phyloP scores from a whole-genome alignment of 768 basidiomycete genomes.

The Leccinum ochraceum region DNA sequence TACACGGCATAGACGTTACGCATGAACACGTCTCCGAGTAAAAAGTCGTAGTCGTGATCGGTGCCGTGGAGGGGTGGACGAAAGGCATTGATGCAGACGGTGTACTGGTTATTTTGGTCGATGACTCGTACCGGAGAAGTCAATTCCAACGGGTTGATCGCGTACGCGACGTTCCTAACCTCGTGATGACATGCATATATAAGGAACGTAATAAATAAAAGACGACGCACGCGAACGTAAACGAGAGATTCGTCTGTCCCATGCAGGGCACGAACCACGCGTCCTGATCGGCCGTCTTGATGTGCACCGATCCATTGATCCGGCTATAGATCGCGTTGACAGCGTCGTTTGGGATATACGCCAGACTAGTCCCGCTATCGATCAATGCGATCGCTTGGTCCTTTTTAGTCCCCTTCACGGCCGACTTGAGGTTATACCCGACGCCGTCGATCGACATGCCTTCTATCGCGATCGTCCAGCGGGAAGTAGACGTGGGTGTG shows the following conservation, averaged over 20 bases:
- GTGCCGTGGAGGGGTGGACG: conserved; percentile 29
- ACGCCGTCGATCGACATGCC: conserved; percentile 38
- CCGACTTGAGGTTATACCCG: conserved; percentile 30
- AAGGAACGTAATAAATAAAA: too few species aligned
- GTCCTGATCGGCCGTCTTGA: conserved; percentile 29
- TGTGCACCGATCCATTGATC: conserved; percentile 38
- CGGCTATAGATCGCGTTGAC: conserved; percentile 41
- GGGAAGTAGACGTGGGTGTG: conserved; percentile 34
- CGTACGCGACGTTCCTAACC: conserved; percentile 33
- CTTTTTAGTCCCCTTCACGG: conserved; percentile 30
- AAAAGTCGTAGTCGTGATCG: conserved; percentile 36
- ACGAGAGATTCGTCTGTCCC: conserved; percentile 31
- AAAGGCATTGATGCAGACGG: conserved; percentile 41
- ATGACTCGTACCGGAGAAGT: conserved; percentile 31
- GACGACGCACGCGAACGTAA: conserved; percentile 17
- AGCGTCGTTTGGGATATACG: conserved; percentile 36
- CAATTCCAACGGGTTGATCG: conserved; percentile 48
- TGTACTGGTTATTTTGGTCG: conserved; percentile 34
- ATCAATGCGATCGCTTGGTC: conserved; percentile 39
- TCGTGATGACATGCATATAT: not conserved
- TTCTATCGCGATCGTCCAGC: conserved; percentile 46
- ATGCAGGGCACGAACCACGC: conserved; percentile 41
- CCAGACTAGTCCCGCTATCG: conserved; percentile 45
- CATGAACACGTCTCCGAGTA: conserved; percentile 46
- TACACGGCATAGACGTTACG: conserved; percentile 49